Conservation (phyloP, 2,329 filamentous ascomycete species). For the Talaromyces sp. region DNA sequence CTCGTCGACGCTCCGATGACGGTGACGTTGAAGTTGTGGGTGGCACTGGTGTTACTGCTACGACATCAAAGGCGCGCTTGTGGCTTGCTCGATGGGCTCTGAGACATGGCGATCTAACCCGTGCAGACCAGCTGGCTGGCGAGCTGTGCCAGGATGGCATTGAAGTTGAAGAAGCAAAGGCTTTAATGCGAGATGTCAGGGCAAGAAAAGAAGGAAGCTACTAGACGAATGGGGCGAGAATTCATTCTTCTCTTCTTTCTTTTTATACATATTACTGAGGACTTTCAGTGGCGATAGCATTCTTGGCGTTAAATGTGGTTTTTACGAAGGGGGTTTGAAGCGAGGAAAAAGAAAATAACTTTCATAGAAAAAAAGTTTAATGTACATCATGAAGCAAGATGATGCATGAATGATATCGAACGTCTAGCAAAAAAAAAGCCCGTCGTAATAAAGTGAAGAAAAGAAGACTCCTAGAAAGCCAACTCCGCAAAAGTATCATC, state of each 20-base stretch:
- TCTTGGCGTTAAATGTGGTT: not conserved
- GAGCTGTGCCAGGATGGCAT: conserved; percentile 94
- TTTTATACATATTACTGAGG: not conserved
- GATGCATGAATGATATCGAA: not conserved
- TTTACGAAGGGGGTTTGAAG: not conserved
- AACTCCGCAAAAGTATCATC: not conserved
- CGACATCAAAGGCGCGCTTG: conserved; percentile 85
- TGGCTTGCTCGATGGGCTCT: conserved; percentile 87
- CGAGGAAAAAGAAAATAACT: not conserved
- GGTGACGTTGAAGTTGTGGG: conserved; percentile 33
- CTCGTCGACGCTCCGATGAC: conserved; percentile 27
- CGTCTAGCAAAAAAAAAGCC: not conserved
- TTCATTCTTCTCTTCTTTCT: too few relatives aligned
- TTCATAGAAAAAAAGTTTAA: not conserved
- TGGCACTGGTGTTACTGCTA: conserved; percentile 79
- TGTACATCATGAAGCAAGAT: not conserved
- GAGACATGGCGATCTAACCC: conserved; percentile 64
- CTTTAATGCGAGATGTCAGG: conserved; percentile 78
- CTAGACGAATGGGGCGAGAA: not conserved
- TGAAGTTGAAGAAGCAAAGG: conserved; percentile 95
- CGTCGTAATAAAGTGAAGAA: not conserved
- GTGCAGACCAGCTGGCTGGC: conserved; percentile 73
- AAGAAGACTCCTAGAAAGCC: not conserved
- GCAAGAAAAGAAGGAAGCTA: conserved; percentile 57
- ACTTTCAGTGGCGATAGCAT: not conserved